Evolutionary conservation across 805 yeast genomes (phyloP).

Genomic region (Kurtzmaniella cleridarum): DNA sequence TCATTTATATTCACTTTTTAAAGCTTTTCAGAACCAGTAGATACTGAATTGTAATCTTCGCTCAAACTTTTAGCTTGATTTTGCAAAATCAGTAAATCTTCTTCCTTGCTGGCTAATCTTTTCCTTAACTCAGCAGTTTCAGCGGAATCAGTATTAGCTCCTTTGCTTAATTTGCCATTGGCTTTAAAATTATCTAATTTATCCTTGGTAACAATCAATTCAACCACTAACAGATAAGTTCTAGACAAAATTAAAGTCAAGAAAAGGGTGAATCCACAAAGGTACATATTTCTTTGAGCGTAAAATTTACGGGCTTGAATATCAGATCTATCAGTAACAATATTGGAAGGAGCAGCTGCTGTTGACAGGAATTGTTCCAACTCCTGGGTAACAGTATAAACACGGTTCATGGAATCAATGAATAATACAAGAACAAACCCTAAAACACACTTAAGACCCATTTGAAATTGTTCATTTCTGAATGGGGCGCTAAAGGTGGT

Average conservation of each 20-base stretch:
- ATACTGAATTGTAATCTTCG: constrained; percentile 52
- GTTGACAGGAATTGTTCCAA: constrained; percentile 25
- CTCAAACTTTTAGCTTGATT: constrained; percentile 65
- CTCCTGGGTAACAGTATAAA: constrained; percentile 62
- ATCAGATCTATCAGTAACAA: constrained; percentile 64
- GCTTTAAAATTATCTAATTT: constrained; percentile 38
- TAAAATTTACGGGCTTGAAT: constrained; percentile 87
- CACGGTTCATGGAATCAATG: constrained; percentile 83
- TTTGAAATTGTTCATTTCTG: constrained; percentile 63
- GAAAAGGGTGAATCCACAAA: constrained; percentile 93
- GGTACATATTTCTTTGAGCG: constrained; percentile 93
- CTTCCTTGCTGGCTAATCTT: constrained; percentile 49
- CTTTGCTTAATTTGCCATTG: constrained; percentile 15
- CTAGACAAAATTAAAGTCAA: constrained; percentile 79
- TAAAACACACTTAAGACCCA: constrained; percentile 74
- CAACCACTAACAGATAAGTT: constrained; percentile 76
- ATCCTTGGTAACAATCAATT: constrained; percentile 61
- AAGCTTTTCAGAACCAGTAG: constrained; percentile 6
- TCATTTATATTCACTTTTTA: no score
- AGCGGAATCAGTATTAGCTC: constrained; percentile 21
- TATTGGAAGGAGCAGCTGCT: constrained; percentile 13
- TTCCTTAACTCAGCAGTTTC: constrained; percentile 44
- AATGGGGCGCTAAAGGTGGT: constrained; percentile 62
- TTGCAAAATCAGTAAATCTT: constrained; percentile 61
- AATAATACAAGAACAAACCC: constrained; percentile 82